Conservation (phyloP, 1,284 basidiomycete species). For the Melampsora larici-populina region DNA sequence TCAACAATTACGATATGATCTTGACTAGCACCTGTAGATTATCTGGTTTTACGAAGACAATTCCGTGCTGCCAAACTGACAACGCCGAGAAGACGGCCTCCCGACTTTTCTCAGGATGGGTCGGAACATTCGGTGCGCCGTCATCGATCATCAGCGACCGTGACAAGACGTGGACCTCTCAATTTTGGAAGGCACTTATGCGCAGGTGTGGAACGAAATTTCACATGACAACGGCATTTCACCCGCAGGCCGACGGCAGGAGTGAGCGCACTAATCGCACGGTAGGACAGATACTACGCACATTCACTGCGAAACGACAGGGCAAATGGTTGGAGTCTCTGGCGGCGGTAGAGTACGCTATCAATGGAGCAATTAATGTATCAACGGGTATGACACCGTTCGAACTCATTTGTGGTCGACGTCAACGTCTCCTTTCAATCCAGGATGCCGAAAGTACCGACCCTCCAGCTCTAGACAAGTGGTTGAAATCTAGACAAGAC, state of each 20-base stretch:
- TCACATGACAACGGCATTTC: neutral
- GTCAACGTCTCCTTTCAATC: neutral
- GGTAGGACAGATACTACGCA: neutral
- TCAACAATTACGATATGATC: conserved; percentile 1
- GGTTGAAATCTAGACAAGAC: conserved; percentile 40
- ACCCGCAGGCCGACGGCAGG: neutral
- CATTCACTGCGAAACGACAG: too few species aligned
- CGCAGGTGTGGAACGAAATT: neutral
- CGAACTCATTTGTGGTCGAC: too few species aligned
- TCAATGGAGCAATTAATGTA: conserved; percentile 44
- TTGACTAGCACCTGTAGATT: neutral
- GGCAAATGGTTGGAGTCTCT: too few species aligned
- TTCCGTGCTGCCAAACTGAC: neutral
- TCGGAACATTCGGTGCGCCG: neutral
- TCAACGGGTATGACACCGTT: conserved; percentile 44
- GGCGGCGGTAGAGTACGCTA: conserved; percentile 36
- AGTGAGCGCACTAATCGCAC: conserved; percentile 1
- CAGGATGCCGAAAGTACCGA: too few species aligned
- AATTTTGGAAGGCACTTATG: conserved; percentile 2
- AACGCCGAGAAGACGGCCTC: neutral
- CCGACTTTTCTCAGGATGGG: neutral
- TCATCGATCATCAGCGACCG: too few species aligned
- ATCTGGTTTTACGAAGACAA: neutral
- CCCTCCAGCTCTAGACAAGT: neutral
- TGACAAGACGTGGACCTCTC: conserved; percentile 2